Base-by-base conservation (phyloP, 2,329 filamentous ascomycete genomes). In the Neurospora sp. region DNA sequence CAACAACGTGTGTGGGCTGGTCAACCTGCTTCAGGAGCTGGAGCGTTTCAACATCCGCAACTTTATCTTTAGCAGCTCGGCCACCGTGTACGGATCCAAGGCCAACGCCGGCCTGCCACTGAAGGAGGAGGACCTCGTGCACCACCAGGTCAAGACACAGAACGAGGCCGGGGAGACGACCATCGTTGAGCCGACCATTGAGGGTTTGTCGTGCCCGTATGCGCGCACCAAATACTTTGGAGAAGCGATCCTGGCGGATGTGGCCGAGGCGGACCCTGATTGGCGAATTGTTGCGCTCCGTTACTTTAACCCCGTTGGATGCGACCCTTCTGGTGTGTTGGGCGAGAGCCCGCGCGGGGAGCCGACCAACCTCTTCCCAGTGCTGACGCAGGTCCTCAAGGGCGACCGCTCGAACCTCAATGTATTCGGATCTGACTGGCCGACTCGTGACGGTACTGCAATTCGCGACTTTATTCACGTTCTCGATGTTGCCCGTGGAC, bases 401-500 rank as follows among this genome's bases (percentile, higher is more conserved):
- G 87, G 88, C 1, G 78, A 82, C 42, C 82, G 83, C 67, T 75
- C 81, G 4, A 81, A 84, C 66, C 80, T 90, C n/a, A 82, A 86
- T 67, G 84, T 91, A 68, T 91, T 88, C 73, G 89, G 89, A 8
- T 83, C 82, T 2, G 87, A 91, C 77, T 91, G 88, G 84, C 83
- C 88, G 70, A 91, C 89, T 0, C 80, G 82, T 4, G 89, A 91
- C 74, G 89, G 89, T 17, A 90, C 89, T 0, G 87, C 88, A 1
- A 83, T 91, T 52, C 85, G 89, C 58, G 89, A 91, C 77, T 91
- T 89, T 75, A 89, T 91, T 72, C 89, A 91, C 73, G 89, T 90
- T 43, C 85, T 84, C 17, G 89, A 91, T 77, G 82, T 91, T 66
- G 88, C 88, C 6, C 82, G 85, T 58, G 89, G 87, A 4, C 89